Percentiles rank a stretch among this genome's conserved stretches.
Conservation (phyloP, 83 land plant genomes). For the Picea abies region DNA sequence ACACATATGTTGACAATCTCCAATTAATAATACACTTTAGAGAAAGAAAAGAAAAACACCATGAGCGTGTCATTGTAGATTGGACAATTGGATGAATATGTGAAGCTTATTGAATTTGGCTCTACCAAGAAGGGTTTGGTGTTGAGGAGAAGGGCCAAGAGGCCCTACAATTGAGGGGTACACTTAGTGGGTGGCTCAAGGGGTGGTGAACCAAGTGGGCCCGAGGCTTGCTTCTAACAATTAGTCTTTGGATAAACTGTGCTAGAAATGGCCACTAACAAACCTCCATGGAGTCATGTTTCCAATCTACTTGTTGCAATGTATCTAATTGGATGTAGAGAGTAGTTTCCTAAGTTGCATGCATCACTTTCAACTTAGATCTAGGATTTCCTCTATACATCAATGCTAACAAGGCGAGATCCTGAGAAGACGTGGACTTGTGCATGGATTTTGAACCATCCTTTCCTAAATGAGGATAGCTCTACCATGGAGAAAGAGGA, state of each 20-base stretch:
- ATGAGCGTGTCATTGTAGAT: too few relatives aligned
- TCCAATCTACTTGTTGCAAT: conserved; percentile 22
- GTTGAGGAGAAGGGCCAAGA: background rate
- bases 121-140: conserved; percentile 24
- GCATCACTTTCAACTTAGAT: conserved; percentile 30
- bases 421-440: too few relatives aligned
- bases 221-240: background rate
- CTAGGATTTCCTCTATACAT: conserved; percentile 44
- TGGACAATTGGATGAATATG: conserved; percentile 22
- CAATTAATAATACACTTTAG: too few relatives aligned
- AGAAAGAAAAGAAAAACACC: too few relatives aligned
- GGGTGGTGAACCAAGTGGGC: too few relatives aligned
- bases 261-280: conserved; percentile 62
- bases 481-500: background rate
- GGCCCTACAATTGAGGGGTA: conserved; percentile 32
- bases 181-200: conserved; percentile 32
- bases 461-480: conserved; percentile 27
- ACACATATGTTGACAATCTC: too few relatives aligned
- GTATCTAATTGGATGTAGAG: conserved; percentile 30
- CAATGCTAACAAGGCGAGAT: conserved; percentile 28
- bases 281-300: conserved; percentile 42
- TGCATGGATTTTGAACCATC: conserved; percentile 49
- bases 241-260: conserved; percentile 72
- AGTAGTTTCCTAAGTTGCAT: conserved; percentile 20
- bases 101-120: conserved; percentile 56